Evolutionary conservation across 139 green algal genomes (phyloP).

Genomic region (Ostreobium quekettii): DNA sequence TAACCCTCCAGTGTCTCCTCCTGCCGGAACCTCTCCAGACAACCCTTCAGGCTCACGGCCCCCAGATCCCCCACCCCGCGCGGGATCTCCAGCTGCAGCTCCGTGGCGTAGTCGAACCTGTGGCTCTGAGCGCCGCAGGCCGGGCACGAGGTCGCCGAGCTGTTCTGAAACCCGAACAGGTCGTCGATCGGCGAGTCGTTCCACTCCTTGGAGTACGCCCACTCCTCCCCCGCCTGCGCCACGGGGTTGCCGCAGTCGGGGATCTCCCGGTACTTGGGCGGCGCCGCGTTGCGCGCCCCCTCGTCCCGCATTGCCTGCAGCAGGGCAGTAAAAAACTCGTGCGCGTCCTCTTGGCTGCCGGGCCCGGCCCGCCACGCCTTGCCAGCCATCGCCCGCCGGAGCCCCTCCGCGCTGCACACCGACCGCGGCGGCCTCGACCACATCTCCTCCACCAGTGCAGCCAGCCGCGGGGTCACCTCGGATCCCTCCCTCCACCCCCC

Average conservation of each 20-base stretch:
- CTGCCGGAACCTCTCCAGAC: neutral
- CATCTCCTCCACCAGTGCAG: neutral
- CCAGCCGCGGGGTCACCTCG: neutral
- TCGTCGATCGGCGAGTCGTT: neutral
- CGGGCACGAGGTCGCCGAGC: neutral
- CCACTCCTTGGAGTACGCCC: conserved; percentile 7
- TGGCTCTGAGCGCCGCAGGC: neutral
- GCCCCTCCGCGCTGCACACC: neutral
- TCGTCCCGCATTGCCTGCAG: conserved; percentile 9
- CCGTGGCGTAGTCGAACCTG: neutral
- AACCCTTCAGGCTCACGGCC: neutral
- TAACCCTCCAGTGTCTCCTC: neutral
- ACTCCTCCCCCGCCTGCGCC: conserved; percentile 2
- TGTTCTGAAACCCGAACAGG: neutral
- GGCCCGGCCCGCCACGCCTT: too few species aligned
- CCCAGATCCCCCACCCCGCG: neutral
- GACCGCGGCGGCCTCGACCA: neutral
- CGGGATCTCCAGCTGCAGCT: neutral
- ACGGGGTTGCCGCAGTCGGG: neutral
- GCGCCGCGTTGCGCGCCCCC: neutral
- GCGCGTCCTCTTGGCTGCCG: neutral
- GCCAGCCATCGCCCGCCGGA: neutral
- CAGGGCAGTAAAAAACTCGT: neutral
- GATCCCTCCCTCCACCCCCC: neutral
- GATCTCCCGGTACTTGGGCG: conserved; percentile 5